A percentile compares a stretch with the other conserved stretches of the same genome.
Evolutionary conservation across 768 basidiomycete species (phyloP).

Genomic region (Amyloporia xantha): DNA sequence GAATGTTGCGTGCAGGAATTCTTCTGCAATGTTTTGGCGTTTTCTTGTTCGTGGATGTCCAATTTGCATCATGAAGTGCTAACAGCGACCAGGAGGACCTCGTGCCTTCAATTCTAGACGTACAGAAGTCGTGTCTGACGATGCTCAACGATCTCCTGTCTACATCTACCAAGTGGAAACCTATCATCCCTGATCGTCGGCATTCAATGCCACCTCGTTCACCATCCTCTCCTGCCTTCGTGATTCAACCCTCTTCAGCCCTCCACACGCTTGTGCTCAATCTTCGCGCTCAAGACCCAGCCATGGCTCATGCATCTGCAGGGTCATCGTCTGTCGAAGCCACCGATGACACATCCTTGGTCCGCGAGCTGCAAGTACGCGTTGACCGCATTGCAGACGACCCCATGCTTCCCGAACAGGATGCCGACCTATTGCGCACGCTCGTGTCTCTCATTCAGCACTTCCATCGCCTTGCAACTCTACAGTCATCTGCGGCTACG

Average conservation of each 20-base stretch:
- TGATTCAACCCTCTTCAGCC: constrained; percentile 34
- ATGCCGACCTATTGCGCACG: constrained; percentile 58
- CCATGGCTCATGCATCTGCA: constrained; percentile 43
- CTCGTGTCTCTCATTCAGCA: constrained; percentile 66
- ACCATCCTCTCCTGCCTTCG: constrained; percentile 19
- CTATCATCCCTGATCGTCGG: constrained; percentile 53
- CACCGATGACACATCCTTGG: constrained; percentile 40
- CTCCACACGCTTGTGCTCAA: constrained; percentile 58
- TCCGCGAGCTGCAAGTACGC: constrained; percentile 52
- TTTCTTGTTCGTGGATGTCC: neutral
- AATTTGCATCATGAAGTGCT: no score
- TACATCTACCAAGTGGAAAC: constrained; percentile 35
- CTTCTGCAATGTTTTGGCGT: no score
- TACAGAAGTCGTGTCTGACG: constrained; percentile 69
- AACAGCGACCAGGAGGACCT: constrained; percentile 42
- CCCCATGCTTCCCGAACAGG: constrained; percentile 32
- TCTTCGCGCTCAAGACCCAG: constrained; percentile 43
- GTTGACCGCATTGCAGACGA: constrained; percentile 42
- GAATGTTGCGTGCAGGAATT: no score
- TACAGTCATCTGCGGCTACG: constrained; percentile 4
- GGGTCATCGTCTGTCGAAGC: constrained; percentile 14
- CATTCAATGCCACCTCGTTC: constrained; percentile 53
- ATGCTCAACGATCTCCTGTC: constrained; percentile 65
- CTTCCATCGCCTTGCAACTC: constrained; percentile 46
- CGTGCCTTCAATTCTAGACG: constrained; percentile 64